phyloP scores from a whole-genome alignment of 805 yeast genomes.

The Schwanniomyces vanrijiae region DNA sequence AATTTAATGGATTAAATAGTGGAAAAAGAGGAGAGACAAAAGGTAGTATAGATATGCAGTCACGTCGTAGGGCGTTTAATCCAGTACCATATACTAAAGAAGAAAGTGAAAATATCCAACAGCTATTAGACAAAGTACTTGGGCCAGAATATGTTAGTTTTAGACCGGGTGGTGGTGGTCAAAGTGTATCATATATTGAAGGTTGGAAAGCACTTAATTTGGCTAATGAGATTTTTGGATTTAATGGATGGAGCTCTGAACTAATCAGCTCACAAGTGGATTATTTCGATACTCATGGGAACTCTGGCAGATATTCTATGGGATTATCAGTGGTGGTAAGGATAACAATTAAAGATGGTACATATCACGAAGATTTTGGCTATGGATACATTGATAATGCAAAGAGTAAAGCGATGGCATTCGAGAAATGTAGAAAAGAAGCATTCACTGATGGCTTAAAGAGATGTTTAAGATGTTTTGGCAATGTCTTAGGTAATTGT shows the following conservation, averaged over 20 bases:
- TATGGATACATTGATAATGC: conserved; percentile 74
- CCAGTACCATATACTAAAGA: conserved; percentile 30
- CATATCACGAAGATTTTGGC: conserved; percentile 77
- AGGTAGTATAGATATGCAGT: neutral
- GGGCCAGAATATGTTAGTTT: conserved; percentile 81
- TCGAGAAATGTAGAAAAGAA: conserved; percentile 78
- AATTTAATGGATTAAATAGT: neutral
- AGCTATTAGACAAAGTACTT: conserved; percentile 37
- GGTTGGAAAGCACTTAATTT: conserved; percentile 82
- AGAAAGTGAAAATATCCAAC: conserved; percentile 36
- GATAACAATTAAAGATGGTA: conserved; percentile 75
- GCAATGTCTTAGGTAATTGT: conserved; percentile 79
- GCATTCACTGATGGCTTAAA: conserved; percentile 85
- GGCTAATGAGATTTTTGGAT: conserved; percentile 81
- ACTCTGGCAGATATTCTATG: conserved; percentile 51
- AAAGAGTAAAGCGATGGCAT: conserved; percentile 67
- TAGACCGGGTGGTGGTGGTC: conserved; percentile 74
- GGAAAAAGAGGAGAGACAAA: neutral
- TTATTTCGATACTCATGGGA: conserved; percentile 63
- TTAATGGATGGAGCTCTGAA: conserved; percentile 81
- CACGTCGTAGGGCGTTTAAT: conserved; percentile 8
- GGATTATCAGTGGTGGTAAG: conserved; percentile 74
- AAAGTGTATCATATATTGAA: conserved; percentile 69
- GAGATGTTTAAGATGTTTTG: conserved; percentile 76
- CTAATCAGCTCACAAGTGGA: conserved; percentile 65